Percentiles rank a stretch among this genome's conserved stretches.
phyloP scores from a whole-genome alignment of 129 eudicot genomes.

The Tagetes erecta region DNA sequence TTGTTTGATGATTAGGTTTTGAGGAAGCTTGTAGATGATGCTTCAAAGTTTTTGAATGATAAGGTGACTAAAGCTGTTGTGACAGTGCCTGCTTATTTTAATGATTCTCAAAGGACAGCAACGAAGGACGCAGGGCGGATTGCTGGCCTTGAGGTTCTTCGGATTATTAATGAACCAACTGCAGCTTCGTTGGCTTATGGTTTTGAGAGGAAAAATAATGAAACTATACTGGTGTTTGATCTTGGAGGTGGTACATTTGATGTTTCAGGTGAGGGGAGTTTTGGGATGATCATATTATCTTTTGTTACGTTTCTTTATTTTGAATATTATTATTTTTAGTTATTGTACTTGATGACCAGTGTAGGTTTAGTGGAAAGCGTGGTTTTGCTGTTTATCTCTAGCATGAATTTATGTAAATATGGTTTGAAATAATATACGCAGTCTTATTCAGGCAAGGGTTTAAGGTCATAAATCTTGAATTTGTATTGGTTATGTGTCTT shows the following conservation, averaged over 20 bases:
- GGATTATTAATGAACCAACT: conserved; percentile 95
- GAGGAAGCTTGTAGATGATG: conserved; percentile 98
- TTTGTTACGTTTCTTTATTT: not conserved
- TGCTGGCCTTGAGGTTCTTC: conserved; percentile 93
- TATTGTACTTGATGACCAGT: not conserved
- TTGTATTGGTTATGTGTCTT: not conserved
- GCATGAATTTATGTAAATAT: not conserved
- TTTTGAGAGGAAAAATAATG: conserved; percentile 90
- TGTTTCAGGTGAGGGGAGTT: conserved; percentile 70
- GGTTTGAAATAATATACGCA: not conserved
- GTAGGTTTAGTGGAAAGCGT: not conserved
- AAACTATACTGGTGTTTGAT: conserved; percentile 90
- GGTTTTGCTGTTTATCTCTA: not conserved
- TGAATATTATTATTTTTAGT: not conserved
- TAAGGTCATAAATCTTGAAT: not conserved
- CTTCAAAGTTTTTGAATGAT: conserved; percentile 83
- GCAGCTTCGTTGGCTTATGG: conserved; percentile 98
- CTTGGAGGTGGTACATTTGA: conserved; percentile 99
- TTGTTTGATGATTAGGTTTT: conserved; percentile 50
- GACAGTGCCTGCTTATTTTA: conserved; percentile 96
- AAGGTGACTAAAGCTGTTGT: conserved; percentile 95
- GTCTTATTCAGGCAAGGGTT: not conserved
- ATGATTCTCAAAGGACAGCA: conserved; percentile 96
- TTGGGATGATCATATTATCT: not conserved
- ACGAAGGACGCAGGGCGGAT: conserved; percentile 97